Base-by-base conservation (phyloP, 1,284 basidiomycete species). In the Puccinia novopanici region DNA sequence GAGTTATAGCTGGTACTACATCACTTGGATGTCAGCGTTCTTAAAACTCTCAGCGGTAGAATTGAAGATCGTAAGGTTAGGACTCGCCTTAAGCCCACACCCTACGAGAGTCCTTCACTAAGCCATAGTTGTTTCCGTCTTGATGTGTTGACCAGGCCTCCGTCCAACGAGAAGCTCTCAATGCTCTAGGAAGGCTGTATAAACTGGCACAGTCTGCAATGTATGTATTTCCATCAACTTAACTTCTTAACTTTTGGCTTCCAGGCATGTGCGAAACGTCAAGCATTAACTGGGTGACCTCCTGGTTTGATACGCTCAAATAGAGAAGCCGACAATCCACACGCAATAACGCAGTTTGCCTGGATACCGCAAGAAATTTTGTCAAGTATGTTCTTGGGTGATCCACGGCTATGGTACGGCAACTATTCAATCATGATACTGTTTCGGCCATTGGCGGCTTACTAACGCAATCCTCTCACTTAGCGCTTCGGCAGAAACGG, bases 1-100 rank as follows among this genome's bases (percentile, higher is more conserved):
- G 95, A 98, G 85, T 98, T 95, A 84, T 95, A 98, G 86, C 92
- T 92, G 0, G 91, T 91, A 0, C 85, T 95, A 55, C 94, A 97
- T 84, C 91, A 94, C 84, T 90, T 98, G 40, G 90, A 90, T 17
- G 88, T 89, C 79, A 84, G 85, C 0, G 90, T 92, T 70, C 87
- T 98, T 55, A 88, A 88, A 24, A 88, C 87, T 6, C 86, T 98
- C 0, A 91, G 90, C 2, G 91, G 89, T 34, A 89, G 97, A 50
- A 90, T 91, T 15, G 87, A 91, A 82, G 97, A 99, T 86, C 94
- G 92, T 86, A 97, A 93, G 89, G 93, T 92, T 81, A 61, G 87
- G 75, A 8, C 45, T 61, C 70, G 37, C 45, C 30, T 34, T 34
- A 34, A 34, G 24, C 65, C 2, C 57, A 34, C 55, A 40, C 34